phyloP scores from a whole-genome alignment of 805 yeast species.

The Wickerhamomyces hampshirensis region DNA sequence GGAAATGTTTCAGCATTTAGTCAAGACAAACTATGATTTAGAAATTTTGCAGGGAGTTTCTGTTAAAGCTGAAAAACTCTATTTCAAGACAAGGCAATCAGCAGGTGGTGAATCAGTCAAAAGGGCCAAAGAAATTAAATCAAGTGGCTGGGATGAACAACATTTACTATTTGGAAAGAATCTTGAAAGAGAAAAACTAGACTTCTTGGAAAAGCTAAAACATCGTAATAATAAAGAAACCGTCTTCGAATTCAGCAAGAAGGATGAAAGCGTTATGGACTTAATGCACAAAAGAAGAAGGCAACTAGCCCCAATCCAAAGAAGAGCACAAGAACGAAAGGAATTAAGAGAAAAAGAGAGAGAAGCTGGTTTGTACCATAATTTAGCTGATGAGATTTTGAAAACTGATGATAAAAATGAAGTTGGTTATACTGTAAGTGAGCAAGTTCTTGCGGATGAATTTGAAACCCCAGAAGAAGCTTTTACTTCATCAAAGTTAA shows the following conservation, averaged over 20 bases:
- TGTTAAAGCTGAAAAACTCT: slow-evolving; percentile 80
- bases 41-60: slow-evolving; percentile 65
- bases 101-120: slow-evolving; percentile 86
- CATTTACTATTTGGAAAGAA: slow-evolving; percentile 76
- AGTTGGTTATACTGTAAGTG: slow-evolving; percentile 43
- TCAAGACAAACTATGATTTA: slow-evolving; percentile 65
- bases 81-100: slow-evolving; percentile 76
- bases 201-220: slow-evolving; percentile 64
- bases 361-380: slow-evolving; percentile 67
- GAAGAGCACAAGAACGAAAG: slow-evolving; percentile 65
- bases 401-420: slow-evolving; percentile 41
- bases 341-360: slow-evolving; percentile 69
- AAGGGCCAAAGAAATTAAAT: slow-evolving; percentile 72
- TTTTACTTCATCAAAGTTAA: slow-evolving; percentile 22
- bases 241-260: slow-evolving; percentile 82
- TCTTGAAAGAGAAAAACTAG: slow-evolving; percentile 65
- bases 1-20: slow-evolving; percentile 62
- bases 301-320: slow-evolving; percentile 85
- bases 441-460: slow-evolving; percentile 31
- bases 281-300: slow-evolving; percentile 83
- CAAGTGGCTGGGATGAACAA: slow-evolving; percentile 85
- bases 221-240: slow-evolving; percentile 78
- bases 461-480: slow-evolving; percentile 38
- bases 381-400: slow-evolving; percentile 68
- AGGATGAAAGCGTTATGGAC: slow-evolving; percentile 63